phyloP scores from a whole-genome alignment of 2,329 filamentous ascomycete genomes.

The Drechslerella coelobrocha region DNA sequence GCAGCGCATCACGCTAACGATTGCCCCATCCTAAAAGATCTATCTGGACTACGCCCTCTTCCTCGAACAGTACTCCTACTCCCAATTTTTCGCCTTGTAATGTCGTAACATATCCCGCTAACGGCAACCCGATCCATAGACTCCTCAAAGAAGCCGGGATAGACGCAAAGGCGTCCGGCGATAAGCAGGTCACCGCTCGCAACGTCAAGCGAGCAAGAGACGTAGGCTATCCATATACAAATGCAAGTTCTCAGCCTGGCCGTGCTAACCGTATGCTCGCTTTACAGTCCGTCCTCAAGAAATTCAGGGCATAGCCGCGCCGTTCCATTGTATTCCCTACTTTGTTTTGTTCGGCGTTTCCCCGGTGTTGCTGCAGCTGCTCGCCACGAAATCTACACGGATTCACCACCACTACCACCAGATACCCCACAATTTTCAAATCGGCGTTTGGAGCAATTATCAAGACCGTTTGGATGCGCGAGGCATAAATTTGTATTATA shows the following conservation, averaged over 20 bases:
- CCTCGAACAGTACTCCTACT: constrained; percentile 52
- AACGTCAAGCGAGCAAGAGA: constrained; percentile 49
- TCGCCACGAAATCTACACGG: neutral
- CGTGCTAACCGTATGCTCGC: neutral
- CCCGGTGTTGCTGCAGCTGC: neutral
- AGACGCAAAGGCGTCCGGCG: constrained; percentile 36
- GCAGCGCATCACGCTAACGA: neutral
- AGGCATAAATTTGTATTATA: constrained; percentile 44
- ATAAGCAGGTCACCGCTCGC: constrained; percentile 44
- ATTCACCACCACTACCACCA: neutral
- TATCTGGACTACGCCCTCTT: constrained; percentile 55
- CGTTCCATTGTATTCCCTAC: neutral
- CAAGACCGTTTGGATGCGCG: neutral
- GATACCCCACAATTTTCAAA: neutral
- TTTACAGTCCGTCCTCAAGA: constrained; percentile 41
- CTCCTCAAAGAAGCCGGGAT: constrained; percentile 50
- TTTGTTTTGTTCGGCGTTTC: neutral
- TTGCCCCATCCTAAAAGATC: constrained; percentile 32
- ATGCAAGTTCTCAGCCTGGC: neutral
- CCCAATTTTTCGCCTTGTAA: neutral
- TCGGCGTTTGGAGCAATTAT: neutral
- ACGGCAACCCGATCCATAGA: constrained; percentile 6
- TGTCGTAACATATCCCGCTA: neutral
- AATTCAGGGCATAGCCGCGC: constrained; percentile 37
- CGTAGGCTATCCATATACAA: constrained; percentile 6